These are phyloP conservation scores for Fusarium goolgardi DNA, from an alignment of 2,329 filamentous ascomycete genomes.

Conservation along the genomic window DNA sequence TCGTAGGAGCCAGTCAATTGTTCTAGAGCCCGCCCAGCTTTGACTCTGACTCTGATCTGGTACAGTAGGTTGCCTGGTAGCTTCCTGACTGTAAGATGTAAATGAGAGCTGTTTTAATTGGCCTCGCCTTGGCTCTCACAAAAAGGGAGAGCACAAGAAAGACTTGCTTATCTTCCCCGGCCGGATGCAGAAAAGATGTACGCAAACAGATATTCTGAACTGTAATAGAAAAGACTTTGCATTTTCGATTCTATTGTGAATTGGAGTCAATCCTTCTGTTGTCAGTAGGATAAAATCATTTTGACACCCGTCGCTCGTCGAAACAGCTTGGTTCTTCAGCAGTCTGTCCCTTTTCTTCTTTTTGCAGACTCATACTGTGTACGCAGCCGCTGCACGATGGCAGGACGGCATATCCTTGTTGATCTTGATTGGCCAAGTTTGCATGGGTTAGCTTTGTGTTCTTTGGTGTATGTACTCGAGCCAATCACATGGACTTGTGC, in stretches of 20 bases:
- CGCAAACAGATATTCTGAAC: no score
- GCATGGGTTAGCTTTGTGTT: conserved; percentile 19
- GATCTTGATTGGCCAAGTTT: conserved; percentile 33
- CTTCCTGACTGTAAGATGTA: background rate
- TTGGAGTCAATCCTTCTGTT: background rate
- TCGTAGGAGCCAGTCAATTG: background rate
- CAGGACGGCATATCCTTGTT: conserved; percentile 22
- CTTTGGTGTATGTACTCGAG: conserved; percentile 15
- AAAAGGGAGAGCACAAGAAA: background rate
- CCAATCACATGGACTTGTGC: conserved; percentile 29
- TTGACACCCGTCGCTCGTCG: conserved; percentile 2
- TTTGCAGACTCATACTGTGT: conserved; percentile 23
- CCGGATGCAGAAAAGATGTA: background rate
- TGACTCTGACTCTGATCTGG: background rate
- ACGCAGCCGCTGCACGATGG: conserved; percentile 12
- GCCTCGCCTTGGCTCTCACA: background rate
- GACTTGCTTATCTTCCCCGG: background rate
- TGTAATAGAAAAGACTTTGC: no score
- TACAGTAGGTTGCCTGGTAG: background rate
- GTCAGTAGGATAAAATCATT: background rate
- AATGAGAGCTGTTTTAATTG: background rate
- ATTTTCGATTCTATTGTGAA: background rate
- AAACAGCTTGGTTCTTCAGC: conserved; percentile 1
- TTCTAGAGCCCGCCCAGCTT: background rate
- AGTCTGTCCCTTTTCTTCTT: conserved; percentile 1